phyloP scores from a whole-genome alignment of 1,284 basidiomycete genomes.

The Cryptococcus maquisensis region DNA sequence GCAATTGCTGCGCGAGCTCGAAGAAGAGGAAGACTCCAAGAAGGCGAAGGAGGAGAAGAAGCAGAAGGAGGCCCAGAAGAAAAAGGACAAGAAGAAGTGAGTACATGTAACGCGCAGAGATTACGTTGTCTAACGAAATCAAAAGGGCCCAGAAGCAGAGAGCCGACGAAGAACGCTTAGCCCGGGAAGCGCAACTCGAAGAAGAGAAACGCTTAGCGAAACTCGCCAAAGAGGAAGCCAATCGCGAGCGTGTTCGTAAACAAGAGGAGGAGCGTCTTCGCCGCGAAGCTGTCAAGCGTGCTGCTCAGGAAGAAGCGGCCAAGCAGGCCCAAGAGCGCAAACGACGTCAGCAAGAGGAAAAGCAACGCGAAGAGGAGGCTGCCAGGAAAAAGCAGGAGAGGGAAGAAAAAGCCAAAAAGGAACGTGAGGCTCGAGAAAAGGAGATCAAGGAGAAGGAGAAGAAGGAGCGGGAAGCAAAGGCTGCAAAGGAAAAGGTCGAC shows the following conservation, averaged over 20 bases:
- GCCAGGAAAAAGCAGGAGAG: constrained; percentile 25
- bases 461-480: constrained; percentile 63
- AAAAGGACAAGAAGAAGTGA: constrained; percentile 69
- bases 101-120: constrained; percentile 7
- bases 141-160: constrained; percentile 74
- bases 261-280: constrained; percentile 68
- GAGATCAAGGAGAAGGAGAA: constrained; percentile 49
- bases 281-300: constrained; percentile 69
- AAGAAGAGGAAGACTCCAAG: constrained; percentile 76
- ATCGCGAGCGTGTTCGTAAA: constrained; percentile 62
- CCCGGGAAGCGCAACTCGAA: constrained; percentile 70
- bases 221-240: constrained; percentile 61
- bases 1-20: constrained; percentile 80
- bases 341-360: constrained; percentile 53
- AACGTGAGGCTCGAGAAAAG: constrained; percentile 40
- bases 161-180: constrained; percentile 80
- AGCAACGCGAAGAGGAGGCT: constrained; percentile 51
- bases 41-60: constrained; percentile 89
- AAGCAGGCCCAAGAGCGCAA: constrained; percentile 52
- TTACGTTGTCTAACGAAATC: not conserved
- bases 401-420: constrained; percentile 29
- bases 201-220: constrained; percentile 70
- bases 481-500: constrained; percentile 55
- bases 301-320: constrained; percentile 68
- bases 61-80: constrained; percentile 93